Conservation (phyloP, 1,284 basidiomycete genomes). For the Malassezia dermatis region DNA sequence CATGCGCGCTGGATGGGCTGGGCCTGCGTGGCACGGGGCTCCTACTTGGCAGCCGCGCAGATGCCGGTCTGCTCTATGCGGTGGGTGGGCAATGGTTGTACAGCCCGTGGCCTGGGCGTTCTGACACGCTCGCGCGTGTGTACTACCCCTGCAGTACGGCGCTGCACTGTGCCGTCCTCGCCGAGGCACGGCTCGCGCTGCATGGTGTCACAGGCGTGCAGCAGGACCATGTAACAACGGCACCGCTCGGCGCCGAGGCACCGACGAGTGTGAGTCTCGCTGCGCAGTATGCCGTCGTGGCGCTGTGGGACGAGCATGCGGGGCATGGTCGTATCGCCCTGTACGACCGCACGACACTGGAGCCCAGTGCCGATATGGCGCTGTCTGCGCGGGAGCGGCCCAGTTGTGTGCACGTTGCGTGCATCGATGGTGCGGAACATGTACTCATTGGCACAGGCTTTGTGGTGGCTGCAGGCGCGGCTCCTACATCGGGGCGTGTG, state of each 20-base stretch:
- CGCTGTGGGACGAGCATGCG: background rate
- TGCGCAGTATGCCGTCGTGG: background rate
- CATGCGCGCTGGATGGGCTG: background rate
- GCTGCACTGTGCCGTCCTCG: background rate
- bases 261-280: background rate
- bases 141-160: background rate
- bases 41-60: background rate
- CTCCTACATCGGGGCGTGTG: constrained; percentile 27
- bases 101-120: background rate
- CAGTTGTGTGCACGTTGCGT: constrained; percentile 25
- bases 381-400: constrained; percentile 28
- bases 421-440: constrained; percentile 13
- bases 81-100: background rate
- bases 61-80: background rate
- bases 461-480: constrained; percentile 15
- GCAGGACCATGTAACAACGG: background rate
- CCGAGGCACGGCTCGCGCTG: background rate
- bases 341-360: background rate
- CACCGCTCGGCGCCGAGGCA: background rate
- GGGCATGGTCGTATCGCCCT: background rate
- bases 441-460: constrained; percentile 39
- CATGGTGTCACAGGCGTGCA: background rate
- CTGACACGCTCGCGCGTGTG: background rate
- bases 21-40: background rate
- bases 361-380: background rate